A percentile compares a stretch with the other conserved stretches of the same genome.
phyloP scores from a whole-genome alignment of 768 basidiomycete genomes.

The Mycena maculata region DNA sequence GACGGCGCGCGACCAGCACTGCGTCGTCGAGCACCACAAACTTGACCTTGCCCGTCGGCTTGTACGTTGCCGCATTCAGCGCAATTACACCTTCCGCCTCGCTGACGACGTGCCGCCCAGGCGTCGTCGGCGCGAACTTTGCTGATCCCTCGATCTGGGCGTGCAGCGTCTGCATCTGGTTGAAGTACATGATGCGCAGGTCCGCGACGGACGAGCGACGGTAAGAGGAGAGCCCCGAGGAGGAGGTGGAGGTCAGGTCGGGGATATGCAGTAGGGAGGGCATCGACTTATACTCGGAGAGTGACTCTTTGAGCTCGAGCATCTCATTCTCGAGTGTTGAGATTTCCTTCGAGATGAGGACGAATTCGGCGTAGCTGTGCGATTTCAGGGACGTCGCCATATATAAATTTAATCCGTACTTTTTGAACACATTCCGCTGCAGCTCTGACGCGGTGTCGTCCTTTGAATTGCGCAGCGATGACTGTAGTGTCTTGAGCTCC shows the following conservation, averaged over 20 bases:
- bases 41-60: conserved; percentile 85
- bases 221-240: conserved; percentile 54
- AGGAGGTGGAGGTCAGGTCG: conserved; percentile 75
- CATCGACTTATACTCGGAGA: conserved; percentile 97
- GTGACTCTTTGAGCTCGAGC: conserved; percentile 93
- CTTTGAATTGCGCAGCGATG: conserved; percentile 76
- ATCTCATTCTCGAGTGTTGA: conserved; percentile 96
- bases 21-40: conserved; percentile 94
- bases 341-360: conserved; percentile 97
- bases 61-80: conserved; percentile 95
- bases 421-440: conserved; percentile 94
- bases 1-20: conserved; percentile 85
- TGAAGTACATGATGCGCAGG: conserved; percentile 92
- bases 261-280: conserved; percentile 93
- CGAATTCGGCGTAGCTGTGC: conserved; percentile 93
- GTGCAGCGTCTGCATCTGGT: conserved; percentile 93
- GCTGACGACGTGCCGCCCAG: conserved; percentile 90
- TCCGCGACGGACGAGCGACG: conserved; percentile 95
- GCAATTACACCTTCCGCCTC: conserved; percentile 87
- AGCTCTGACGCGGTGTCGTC: conserved; percentile 82
- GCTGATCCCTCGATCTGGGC: conserved; percentile 92
- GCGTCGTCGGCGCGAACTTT: conserved; percentile 92
- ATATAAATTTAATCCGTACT: conserved; percentile 58
- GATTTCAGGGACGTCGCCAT: conserved; percentile 13
- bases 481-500: conserved; percentile 80